Base-by-base conservation (phyloP, 2,329 filamentous ascomycete genomes). In the Colletotrichum lentis region DNA sequence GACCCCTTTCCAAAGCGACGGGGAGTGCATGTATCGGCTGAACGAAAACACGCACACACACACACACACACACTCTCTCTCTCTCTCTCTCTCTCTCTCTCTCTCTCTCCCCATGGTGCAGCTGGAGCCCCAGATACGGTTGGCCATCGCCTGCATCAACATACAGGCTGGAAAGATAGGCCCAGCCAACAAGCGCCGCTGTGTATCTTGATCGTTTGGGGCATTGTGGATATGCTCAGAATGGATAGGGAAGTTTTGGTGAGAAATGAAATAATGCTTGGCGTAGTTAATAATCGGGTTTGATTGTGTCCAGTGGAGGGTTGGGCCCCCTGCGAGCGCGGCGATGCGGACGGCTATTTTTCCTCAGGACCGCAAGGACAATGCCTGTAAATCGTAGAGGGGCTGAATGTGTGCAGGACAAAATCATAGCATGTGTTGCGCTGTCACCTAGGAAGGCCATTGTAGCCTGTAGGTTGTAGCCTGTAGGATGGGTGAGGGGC, bases 251-350 rank as follows among this genome's bases (percentile, higher is more conserved):
- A 61, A 52, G 59, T 53, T 67, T 41, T 65, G 55, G 50, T 55
- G 24, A 64, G 55, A 66, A 63, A 69, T 65, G 56, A 55, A 52
- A 50, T 5, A 56, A 46, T 41, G 50, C 55, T 61, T 61, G 66
- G 62, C 56, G 55, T 61, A 56, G 62, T 56, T 55, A 56, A 46
- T 24, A 41, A 55, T 7, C n/a, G 37, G 62, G 62, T 35, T 39
- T 44, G 1, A 39, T 56, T 50, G 41, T 56, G 24, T 65, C 50
- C 18, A 50, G 50, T 68, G 65, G 62, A 55, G 56, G 55, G 62
- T 24, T 22, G 27, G 27, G 20, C 39, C 52, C 65, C 65, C 50
- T 65, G 65, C 55, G 18, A 20, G 24, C 49, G 46, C 65, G 49
- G 55, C 41, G 62, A 65, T n/a, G 52, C 62, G 65, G 62, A 44